Percentiles rank a stretch among this genome's conserved stretches.
phyloP scores from a whole-genome alignment of 2,329 filamentous ascomycete species.

The Nothophoma quercina region DNA sequence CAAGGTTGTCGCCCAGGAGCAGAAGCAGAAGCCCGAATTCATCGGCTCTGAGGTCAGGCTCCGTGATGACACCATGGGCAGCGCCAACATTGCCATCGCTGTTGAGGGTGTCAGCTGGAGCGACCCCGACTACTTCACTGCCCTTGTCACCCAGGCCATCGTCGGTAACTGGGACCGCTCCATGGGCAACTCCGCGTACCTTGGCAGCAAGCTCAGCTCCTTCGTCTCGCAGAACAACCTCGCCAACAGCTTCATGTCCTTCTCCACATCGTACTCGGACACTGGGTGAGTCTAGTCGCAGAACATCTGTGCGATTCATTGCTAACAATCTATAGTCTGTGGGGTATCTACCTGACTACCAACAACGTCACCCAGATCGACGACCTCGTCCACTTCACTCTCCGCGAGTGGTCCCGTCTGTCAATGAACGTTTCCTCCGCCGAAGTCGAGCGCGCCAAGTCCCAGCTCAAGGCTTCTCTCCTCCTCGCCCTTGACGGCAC shows the following conservation, averaged over 20 bases:
- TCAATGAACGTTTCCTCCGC: slow-evolving; percentile 86
- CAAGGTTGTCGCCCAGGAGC: slow-evolving; percentile 72
- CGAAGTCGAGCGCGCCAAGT: slow-evolving; percentile 98
- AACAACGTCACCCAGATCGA: slow-evolving; percentile 88
- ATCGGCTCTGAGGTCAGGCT: slow-evolving; percentile 95
- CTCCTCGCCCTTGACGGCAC: slow-evolving; percentile 97
- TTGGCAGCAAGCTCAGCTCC: slow-evolving; percentile 96
- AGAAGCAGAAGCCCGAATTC: slow-evolving; percentile 91
- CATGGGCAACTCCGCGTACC: slow-evolving; percentile 95
- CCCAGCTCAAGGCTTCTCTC: slow-evolving; percentile 97
- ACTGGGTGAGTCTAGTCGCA: slow-evolving; percentile 77
- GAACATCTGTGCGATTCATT: neutral
- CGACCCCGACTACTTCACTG: slow-evolving; percentile 98
- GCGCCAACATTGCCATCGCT: slow-evolving; percentile 96
- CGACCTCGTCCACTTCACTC: slow-evolving; percentile 96
- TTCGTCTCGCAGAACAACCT: slow-evolving; percentile 94
- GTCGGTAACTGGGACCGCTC: slow-evolving; percentile 99
- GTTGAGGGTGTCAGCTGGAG: slow-evolving; percentile 99
- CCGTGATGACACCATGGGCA: slow-evolving; percentile 94
- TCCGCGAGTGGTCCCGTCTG: slow-evolving; percentile 97
- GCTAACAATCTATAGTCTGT: slow-evolving; percentile 72
- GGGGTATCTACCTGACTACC: slow-evolving; percentile 98
- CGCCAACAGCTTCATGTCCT: slow-evolving; percentile 99
- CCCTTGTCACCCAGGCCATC: slow-evolving; percentile 95
- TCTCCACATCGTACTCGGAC: slow-evolving; percentile 99